Conservation (phyloP, 768 basidiomycete species). For the Suillus occidentalis region DNA sequence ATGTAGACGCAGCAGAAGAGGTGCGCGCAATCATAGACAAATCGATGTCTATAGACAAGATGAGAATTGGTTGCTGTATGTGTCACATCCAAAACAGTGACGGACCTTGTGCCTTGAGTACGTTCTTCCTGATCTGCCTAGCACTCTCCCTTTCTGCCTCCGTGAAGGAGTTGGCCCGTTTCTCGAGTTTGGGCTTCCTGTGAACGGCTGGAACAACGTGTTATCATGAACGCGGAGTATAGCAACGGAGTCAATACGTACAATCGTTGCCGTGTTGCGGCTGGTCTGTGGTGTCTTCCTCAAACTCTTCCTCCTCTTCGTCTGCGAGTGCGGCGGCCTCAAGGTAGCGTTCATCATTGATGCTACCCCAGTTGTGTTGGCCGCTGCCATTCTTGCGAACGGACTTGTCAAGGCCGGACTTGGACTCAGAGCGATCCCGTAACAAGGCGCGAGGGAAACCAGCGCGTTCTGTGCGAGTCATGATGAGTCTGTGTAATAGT, state of each 20-base stretch:
- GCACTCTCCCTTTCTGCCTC: constrained; percentile 70
- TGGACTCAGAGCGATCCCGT: constrained; percentile 79
- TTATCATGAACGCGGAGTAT: constrained; percentile 2
- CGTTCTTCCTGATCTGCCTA: constrained; percentile 68
- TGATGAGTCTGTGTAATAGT: constrained; percentile 31
- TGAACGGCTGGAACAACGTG: constrained; percentile 18
- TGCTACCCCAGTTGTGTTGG: constrained; percentile 82
- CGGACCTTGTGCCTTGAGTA: constrained; percentile 59
- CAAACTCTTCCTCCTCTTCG: constrained; percentile 46
- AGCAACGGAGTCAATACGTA: neutral
- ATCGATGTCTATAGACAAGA: constrained; percentile 42
- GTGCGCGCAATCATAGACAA: constrained; percentile 82
- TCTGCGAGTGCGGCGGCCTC: constrained; percentile 62
- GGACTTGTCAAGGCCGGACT: constrained; percentile 70
- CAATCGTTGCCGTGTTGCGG: constrained; percentile 10
- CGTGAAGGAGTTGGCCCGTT: constrained; percentile 45
- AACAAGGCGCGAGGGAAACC: constrained; percentile 67
- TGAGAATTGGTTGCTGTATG: constrained; percentile 1
- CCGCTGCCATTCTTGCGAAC: constrained; percentile 81
- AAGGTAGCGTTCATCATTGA: constrained; percentile 60
- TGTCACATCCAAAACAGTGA: neutral
- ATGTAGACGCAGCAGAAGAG: constrained; percentile 66
- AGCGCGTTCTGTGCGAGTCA: constrained; percentile 83
- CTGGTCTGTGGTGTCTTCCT: constrained; percentile 26
- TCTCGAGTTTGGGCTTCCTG: constrained; percentile 32